Base-by-base conservation (phyloP, 495 filamentous ascomycete species). In the Immersiella caudata region DNA sequence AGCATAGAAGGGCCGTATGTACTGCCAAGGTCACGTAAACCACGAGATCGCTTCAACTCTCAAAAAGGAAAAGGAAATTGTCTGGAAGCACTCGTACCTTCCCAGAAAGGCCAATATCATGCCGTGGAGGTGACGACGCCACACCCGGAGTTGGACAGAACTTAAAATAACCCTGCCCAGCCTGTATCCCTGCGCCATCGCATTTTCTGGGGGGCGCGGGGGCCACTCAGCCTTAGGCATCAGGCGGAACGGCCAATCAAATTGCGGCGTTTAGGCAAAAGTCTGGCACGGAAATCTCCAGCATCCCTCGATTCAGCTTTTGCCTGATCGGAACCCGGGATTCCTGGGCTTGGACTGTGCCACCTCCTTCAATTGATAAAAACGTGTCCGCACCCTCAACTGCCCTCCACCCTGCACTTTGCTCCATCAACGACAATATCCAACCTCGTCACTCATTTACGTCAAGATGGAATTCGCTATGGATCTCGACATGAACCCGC, bases 401-500 rank as follows among this genome's bases (percentile, higher is more conserved):
- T 46, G 16, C 40, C 16, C 16, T 12, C 40, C 40, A 46, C 40
- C 16, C 16, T 46, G 40, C 54, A 26, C 21, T 57, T 21, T 12
- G 22, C 26, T 57, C 54, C 54, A 22, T 25, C 54, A 57, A 24
- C n/a, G 22, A 24, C 26, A n/a, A 18, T 16, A 27, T 24, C 54
- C 54, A 26, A 20, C 26, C 21, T 60, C 29, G 24, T 60, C 20
- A 60, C 57, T 29, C 57, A 35, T 21, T 33, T 33, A 29, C 25
- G 20, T 21, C 26, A 60, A 40, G 14, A 60, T 60, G 57, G 57
- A 60, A 20, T 20, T 60, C 25, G 14, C n/a, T 21, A 60, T 60
- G 57, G 57, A 60, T 29, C 24, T 60, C 29, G 57, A 60, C 29
- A 16, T 40, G 57, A 35, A 60, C 57, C 57, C 57, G 7, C 57